A percentile compares a stretch with the other conserved stretches of the same genome.
phyloP scores from a whole-genome alignment of 2,329 filamentous ascomycete species.

The Fusarium sublunatum region DNA sequence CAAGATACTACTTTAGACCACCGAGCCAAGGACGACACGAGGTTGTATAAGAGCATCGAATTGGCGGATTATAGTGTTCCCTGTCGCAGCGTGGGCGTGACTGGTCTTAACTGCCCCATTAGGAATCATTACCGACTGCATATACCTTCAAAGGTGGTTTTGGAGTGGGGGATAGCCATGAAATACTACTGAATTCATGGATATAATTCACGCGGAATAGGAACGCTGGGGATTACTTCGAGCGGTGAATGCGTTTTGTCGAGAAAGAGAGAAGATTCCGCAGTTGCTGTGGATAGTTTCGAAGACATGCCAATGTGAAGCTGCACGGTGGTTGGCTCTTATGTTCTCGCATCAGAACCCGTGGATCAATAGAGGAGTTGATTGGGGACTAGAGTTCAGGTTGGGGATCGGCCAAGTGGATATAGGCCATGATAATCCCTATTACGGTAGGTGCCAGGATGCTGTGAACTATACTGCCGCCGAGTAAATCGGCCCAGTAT shows the following conservation, averaged over 20 bases:
- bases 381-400: constrained; percentile 24
- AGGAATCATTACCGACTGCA: constrained; percentile 39
- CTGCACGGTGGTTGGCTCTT: constrained; percentile 1
- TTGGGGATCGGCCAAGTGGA: constrained; percentile 12
- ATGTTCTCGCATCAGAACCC: background rate
- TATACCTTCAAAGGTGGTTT: constrained; percentile 22
- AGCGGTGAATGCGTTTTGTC: background rate
- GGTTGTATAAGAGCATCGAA: constrained; percentile 37
- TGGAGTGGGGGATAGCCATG: constrained; percentile 25
- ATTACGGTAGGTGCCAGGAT: constrained; percentile 22
- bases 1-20: constrained; percentile 22
- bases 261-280: background rate
- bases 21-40: constrained; percentile 27
- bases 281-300: background rate
- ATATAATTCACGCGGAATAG: background rate
- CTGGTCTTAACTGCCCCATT: constrained; percentile 34
- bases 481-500: constrained; percentile 2
- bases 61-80: constrained; percentile 39
- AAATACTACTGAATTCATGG: background rate
- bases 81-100: constrained; percentile 18
- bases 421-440: constrained; percentile 7
- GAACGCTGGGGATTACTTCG: background rate
- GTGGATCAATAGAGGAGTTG: constrained; percentile 6
- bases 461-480: constrained; percentile 9
- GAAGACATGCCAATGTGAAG: background rate